Evolutionary conservation across 2,329 filamentous ascomycete genomes (phyloP).

Genomic region (Xylaria arbuscula): DNA sequence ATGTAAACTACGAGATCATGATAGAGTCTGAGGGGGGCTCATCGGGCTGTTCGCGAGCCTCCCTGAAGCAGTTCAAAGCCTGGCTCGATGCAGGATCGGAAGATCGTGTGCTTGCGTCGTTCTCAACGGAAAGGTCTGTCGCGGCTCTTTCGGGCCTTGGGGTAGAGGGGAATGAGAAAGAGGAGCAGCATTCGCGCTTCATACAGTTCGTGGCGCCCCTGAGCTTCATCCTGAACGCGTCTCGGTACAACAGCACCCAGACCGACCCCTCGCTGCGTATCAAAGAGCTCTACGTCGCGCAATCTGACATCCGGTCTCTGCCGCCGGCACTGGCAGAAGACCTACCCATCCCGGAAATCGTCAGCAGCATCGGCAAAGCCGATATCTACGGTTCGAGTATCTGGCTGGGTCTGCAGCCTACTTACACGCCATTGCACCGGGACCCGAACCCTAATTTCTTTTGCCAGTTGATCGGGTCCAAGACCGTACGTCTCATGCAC

Average conservation of each 20-base stretch:
- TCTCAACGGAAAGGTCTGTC: too few species aligned
- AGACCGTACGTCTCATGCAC: constrained; percentile 76
- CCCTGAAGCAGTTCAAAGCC: constrained; percentile 34
- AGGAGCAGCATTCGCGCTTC: constrained; percentile 55
- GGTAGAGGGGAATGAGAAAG: not conserved
- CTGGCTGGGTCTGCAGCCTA: constrained; percentile 89
- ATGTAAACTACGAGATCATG: constrained; percentile 49
- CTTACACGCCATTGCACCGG: constrained; percentile 88
- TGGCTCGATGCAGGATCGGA: constrained; percentile 39
- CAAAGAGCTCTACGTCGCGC: constrained; percentile 82
- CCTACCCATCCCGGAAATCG: constrained; percentile 73
- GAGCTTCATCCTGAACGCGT: constrained; percentile 69
- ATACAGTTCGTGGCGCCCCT: constrained; percentile 71
- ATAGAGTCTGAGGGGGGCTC: not conserved
- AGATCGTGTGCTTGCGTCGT: constrained; percentile 5
- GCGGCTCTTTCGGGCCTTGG: too few species aligned
- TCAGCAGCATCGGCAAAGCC: constrained; percentile 73
- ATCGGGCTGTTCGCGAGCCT: not conserved
- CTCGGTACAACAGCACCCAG: constrained; percentile 58
- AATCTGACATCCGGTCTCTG: constrained; percentile 77
- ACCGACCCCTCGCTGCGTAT: constrained; percentile 29
- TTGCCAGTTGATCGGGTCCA: constrained; percentile 79
- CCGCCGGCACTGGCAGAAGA: constrained; percentile 72
- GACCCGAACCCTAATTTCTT: constrained; percentile 97
- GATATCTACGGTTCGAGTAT: constrained; percentile 89